Evolutionary conservation across 2,329 filamentous ascomycete genomes (phyloP).

Genomic region (Shiraia sp.): DNA sequence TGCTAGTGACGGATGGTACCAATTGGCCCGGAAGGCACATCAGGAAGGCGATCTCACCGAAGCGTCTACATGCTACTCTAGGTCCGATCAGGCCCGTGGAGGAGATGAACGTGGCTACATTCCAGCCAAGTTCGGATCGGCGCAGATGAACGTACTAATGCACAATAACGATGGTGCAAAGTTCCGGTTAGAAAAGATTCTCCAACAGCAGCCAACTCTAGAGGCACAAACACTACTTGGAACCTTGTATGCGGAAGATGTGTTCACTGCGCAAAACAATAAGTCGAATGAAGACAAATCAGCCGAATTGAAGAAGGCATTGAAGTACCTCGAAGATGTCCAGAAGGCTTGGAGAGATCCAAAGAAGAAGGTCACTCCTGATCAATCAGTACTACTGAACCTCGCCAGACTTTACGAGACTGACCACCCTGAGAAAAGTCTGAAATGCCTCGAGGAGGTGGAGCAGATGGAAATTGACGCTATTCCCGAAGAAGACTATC

Average conservation of each 20-base stretch:
- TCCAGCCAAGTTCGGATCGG: constrained; percentile 91
- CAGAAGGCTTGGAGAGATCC: constrained; percentile 89
- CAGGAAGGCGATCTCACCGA: constrained; percentile 74
- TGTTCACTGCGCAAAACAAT: constrained; percentile 75
- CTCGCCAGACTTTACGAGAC: constrained; percentile 87
- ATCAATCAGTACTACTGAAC: constrained; percentile 87
- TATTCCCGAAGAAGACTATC: constrained; percentile 70
- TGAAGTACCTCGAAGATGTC: constrained; percentile 80
- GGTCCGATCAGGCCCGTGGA: constrained; percentile 88
- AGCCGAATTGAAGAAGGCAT: constrained; percentile 82
- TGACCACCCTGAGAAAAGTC: constrained; percentile 83
- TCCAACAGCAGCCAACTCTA: constrained; percentile 78
- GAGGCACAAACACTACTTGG: constrained; percentile 93
- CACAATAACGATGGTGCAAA: constrained; percentile 90
- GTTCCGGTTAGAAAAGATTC: constrained; percentile 89
- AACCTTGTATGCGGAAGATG: constrained; percentile 90
- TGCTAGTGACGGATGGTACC: constrained; percentile 96
- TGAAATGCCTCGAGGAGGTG: constrained; percentile 89
- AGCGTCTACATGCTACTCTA: constrained; percentile 83
- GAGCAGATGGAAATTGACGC: constrained; percentile 86
- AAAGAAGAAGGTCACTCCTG: constrained; percentile 79
- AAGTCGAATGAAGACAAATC: constrained; percentile 85
- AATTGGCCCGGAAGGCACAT: constrained; percentile 89
- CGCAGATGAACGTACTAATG: constrained; percentile 83
- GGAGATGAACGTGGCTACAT: constrained; percentile 89